Evolutionary conservation across 2,329 filamentous ascomycete genomes (phyloP), one percentile per base, ranked within the genome.

Genomic region (Arachnopeziza araneosa): DNA sequence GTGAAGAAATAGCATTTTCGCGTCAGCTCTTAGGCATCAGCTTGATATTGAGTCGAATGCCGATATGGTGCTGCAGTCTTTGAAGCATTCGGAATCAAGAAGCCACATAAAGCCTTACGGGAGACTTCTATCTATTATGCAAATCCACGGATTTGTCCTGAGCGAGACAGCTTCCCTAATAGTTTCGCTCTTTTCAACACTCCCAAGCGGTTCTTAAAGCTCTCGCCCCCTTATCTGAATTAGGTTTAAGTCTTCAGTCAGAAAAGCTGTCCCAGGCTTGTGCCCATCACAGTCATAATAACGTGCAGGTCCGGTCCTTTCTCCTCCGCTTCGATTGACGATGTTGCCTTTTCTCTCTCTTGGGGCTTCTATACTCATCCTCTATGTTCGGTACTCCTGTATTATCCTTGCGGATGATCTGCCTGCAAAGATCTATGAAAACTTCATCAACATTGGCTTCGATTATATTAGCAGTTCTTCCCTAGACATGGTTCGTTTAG

Each of bases 361-460:
- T 24, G 19, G 54, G 44, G 30, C n/a, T 44, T 44, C 49, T 56
- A 23, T 44, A 44, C 9, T 66, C 59, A 1, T 66, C 64, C 21
- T 68, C 64, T 17, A 60, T 26, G 50, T 54, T 61, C 17, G 64
- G 56, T 30, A 56, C 54, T 19, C 54, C 55, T 7, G 58, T 60
- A 24, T 67, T 76, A 62, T 87, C 84, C 69, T 83, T 85, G 60
- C 80, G 76, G 66, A 88, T 87, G 63, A 88, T 87, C 72, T 88
- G 85, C 62, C 84, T 77, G 68, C 84, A 87, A 56, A 88, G 78
- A 71, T 88, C 84, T 63, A 84, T 76, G 72, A 90, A 90, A 52
- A 88, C 87, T 72, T 90, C 87, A 68, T 89, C 86, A 26, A 90
- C 87, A 63, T 90, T 90, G 63, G 84, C 71, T 71, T 23, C 19